Conservation (phyloP, 2,329 filamentous ascomycete genomes). For the Fusarium odoratissimum region DNA sequence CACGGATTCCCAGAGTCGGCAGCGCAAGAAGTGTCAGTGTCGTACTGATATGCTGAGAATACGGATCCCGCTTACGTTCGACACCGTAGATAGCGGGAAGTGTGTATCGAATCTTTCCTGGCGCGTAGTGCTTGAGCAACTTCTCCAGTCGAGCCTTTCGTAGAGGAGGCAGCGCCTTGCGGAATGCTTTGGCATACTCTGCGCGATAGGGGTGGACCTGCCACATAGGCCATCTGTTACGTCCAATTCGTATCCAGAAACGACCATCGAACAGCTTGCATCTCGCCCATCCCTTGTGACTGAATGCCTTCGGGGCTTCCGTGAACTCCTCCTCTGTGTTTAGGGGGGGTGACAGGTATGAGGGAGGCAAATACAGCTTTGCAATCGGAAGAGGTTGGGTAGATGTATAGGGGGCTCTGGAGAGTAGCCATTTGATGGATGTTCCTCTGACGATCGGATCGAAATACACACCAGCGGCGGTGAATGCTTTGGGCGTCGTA, state of each 20-base stretch:
- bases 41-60: slow-evolving; percentile 39
- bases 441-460: slow-evolving; percentile 45
- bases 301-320: slow-evolving; percentile 14
- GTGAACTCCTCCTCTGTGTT: slow-evolving; percentile 9
- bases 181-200: slow-evolving; percentile 60
- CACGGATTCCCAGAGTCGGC: slow-evolving; percentile 62
- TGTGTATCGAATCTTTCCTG: slow-evolving; percentile 66
- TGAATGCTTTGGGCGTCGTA: slow-evolving; percentile 54
- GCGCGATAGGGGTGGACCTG: slow-evolving; percentile 59
- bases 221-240: slow-evolving; percentile 56
- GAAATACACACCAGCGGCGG: slow-evolving; percentile 54
- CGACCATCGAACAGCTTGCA: slow-evolving; percentile 67
- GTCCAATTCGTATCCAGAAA: slow-evolving; percentile 67
- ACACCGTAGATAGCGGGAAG: slow-evolving; percentile 66
- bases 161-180: slow-evolving; percentile 53
- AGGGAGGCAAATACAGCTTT: slow-evolving; percentile 40
- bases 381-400: slow-evolving; percentile 48
- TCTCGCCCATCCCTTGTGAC: slow-evolving; percentile 51
- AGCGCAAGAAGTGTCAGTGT: slow-evolving; percentile 61
- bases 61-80: slow-evolving; percentile 48
- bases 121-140: slow-evolving; percentile 62
- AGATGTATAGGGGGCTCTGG: slow-evolving; percentile 59
- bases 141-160: slow-evolving; percentile 52
- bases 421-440: slow-evolving; percentile 57
- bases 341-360: slow-evolving; percentile 26